Percentiles rank a stretch among this genome's conserved stretches.
These are phyloP conservation scores for Aspergillus panamensis DNA, from an alignment of 495 filamentous ascomycete species.

Conservation along the genomic window DNA sequence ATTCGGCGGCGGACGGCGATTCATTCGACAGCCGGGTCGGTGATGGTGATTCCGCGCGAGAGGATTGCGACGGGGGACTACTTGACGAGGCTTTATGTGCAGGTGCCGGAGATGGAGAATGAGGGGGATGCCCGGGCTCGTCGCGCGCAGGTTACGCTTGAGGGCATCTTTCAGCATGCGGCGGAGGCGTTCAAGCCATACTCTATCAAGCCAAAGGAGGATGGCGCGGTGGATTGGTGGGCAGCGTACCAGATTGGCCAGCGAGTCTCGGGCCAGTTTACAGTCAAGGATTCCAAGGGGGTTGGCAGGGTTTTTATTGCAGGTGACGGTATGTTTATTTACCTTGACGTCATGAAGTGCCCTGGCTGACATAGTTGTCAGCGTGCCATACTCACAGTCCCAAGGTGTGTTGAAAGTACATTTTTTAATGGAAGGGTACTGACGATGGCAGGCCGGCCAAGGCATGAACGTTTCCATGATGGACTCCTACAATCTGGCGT, in stretches of 20 bases:
- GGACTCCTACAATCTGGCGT: conserved; percentile 77
- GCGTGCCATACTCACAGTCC: conserved; percentile 62
- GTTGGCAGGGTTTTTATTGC: conserved; percentile 61
- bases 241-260: conserved; percentile 67
- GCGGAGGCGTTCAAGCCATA: conserved; percentile 46
- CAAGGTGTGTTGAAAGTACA: conserved; percentile 45
- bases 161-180: conserved; percentile 42
- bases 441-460: conserved; percentile 61
- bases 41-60: conserved; percentile 72
- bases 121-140: conserved; percentile 32
- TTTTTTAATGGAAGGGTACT: neutral
- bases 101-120: conserved; percentile 37
- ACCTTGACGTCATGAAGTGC: neutral
- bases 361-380: conserved; percentile 10
- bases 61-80: conserved; percentile 50
- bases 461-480: conserved; percentile 90
- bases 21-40: conserved; percentile 61
- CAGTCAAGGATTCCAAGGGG: conserved; percentile 50
- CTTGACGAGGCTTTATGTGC: conserved; percentile 65
- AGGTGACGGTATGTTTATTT: conserved; percentile 48
- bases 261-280: conserved; percentile 64
- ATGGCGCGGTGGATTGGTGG: conserved; percentile 58
- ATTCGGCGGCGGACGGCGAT: conserved; percentile 64
- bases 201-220: conserved; percentile 39
- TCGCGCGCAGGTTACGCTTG: conserved; percentile 37